A percentile compares a stretch with the other conserved stretches of the same genome.
Evolutionary conservation across 164 flowering plant species (phyloP).

Genomic region (Platanus orientalis): DNA sequence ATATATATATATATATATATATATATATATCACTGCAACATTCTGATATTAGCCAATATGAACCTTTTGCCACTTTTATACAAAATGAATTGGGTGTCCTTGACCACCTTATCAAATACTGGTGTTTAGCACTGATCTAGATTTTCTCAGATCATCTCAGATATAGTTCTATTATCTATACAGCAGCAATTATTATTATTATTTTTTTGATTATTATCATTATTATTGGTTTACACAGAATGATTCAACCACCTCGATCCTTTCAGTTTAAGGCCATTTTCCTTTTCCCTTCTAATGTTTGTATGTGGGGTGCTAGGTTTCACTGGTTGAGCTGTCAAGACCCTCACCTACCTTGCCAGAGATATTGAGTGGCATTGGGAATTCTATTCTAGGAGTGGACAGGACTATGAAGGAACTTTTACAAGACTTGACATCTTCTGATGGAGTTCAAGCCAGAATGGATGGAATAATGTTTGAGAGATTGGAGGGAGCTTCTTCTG

Average conservation of each 20-base stretch:
- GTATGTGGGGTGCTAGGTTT: conserved; percentile 43
- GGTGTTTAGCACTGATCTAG: too few species aligned
- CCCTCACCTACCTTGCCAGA: conserved; percentile 69
- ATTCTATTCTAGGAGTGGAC: conserved; percentile 55
- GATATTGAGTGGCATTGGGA: conserved; percentile 62
- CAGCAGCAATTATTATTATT: too few species aligned
- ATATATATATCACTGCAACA: too few species aligned
- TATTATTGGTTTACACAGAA: too few species aligned
- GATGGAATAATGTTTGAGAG: conserved; percentile 79
- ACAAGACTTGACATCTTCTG: conserved; percentile 47
- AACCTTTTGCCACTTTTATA: too few species aligned
- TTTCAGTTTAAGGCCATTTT: not conserved
- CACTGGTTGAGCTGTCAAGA: conserved; percentile 71
- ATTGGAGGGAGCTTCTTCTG: conserved; percentile 38
- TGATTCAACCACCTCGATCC: not conserved
- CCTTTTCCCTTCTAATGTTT: not conserved
- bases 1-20: too few species aligned
- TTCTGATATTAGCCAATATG: too few species aligned
- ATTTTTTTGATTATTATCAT: too few species aligned
- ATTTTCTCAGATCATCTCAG: too few species aligned
- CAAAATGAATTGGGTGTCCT: too few species aligned
- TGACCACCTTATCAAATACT: too few species aligned
- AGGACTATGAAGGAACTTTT: conserved; percentile 44
- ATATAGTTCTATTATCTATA: too few species aligned
- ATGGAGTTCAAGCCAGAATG: conserved; percentile 90